phyloP scores from a whole-genome alignment of 108 stramenopile species.

The Fistulifera solaris region DNA sequence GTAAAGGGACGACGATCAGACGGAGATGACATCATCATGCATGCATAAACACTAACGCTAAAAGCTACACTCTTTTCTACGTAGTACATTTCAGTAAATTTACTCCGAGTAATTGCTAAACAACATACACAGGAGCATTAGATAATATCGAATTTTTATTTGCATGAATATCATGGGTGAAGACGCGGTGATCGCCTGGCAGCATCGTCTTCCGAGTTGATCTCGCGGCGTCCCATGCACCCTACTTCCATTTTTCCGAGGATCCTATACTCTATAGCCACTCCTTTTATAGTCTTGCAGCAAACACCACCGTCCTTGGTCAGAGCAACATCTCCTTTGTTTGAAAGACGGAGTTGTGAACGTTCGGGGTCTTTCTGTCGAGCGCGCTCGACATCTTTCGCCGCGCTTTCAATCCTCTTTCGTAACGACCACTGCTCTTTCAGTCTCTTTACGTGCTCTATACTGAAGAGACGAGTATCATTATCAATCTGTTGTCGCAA shows the following conservation, averaged over 20 bases:
- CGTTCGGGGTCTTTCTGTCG: slow-evolving; percentile 51
- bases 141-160: too few relatives aligned
- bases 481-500: slow-evolving; percentile 14
- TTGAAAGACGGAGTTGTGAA: slow-evolving; percentile 37
- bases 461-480: slow-evolving; percentile 15
- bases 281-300: slow-evolving; percentile 54
- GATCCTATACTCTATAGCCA: slow-evolving; percentile 65
- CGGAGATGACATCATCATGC: too few relatives aligned
- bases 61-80: too few relatives aligned
- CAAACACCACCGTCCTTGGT: slow-evolving; percentile 74
- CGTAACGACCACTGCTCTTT: slow-evolving; percentile 26
- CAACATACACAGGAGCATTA: too few relatives aligned
- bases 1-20: too few relatives aligned
- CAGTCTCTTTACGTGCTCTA: slow-evolving; percentile 20
- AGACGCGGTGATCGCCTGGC: too few relatives aligned
- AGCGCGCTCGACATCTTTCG: slow-evolving; percentile 34
- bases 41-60: too few relatives aligned
- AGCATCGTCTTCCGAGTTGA: too few relatives aligned
- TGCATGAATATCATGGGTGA: too few relatives aligned
- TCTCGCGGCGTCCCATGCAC: slow-evolving; percentile 33
- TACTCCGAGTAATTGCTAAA: too few relatives aligned
- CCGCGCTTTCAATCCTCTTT: slow-evolving; percentile 25
- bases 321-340: slow-evolving; percentile 49
- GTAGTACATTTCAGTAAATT: too few relatives aligned
- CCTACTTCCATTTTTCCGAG: slow-evolving; percentile 63